Conservation (phyloP, 1,139 yeast genomes). For the Zygosaccharomyces sapae region DNA sequence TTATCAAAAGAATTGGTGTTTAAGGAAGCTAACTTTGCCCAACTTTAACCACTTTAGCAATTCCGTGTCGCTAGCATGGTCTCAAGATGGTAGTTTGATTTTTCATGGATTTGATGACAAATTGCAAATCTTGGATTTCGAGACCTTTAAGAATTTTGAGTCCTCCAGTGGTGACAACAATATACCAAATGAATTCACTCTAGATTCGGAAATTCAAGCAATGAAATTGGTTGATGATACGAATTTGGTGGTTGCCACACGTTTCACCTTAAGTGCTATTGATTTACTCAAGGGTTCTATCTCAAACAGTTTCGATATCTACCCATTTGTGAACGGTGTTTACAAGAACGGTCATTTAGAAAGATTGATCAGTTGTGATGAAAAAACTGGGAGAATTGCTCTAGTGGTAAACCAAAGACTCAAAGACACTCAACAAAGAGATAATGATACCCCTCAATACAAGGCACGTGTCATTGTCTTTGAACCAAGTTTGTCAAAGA, state of each 20-base stretch:
- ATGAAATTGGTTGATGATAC: conserved; percentile 46
- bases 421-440: conserved; percentile 8
- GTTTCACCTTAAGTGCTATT: conserved; percentile 60
- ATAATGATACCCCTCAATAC: conserved; percentile 14
- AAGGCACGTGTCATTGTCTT: conserved; percentile 48
- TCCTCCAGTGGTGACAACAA: conserved; percentile 30
- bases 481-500: conserved; percentile 52
- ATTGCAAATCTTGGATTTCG: conserved; percentile 55
- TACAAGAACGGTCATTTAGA: conserved; percentile 37
- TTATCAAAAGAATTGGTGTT: conserved; percentile 40
- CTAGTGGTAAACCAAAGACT: conserved; percentile 32
- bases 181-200: conserved; percentile 40
- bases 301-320: conserved; percentile 33
- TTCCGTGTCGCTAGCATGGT: conserved; percentile 60
- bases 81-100: conserved; percentile 71
- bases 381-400: conserved; percentile 33
- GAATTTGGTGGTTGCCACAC: conserved; percentile 60
- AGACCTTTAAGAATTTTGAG: conserved; percentile 51
- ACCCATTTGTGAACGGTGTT: conserved; percentile 37
- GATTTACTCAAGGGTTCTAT: conserved; percentile 53
- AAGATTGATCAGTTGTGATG: conserved; percentile 36
- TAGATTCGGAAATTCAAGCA: conserved; percentile 65
- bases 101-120: conserved; percentile 68
- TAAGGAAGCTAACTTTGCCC: conserved; percentile 32
- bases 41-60: conserved; percentile 37